phyloP scores from a whole-genome alignment of 2,329 filamentous ascomycete genomes.

The Microsporum canis region DNA sequence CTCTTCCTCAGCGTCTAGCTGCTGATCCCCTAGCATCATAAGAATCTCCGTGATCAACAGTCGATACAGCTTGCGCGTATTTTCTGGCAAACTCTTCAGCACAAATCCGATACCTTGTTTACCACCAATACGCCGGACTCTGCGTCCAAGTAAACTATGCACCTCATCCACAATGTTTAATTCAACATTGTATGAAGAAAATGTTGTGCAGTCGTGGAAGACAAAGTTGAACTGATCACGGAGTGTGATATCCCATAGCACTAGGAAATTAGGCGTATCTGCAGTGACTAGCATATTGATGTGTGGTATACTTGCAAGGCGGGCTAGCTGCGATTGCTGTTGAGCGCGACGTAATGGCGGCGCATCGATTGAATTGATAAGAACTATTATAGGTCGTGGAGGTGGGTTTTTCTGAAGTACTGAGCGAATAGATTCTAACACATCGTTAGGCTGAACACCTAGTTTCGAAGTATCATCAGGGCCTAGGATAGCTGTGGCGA shows the following conservation, averaged over 20 bases:
- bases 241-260: conserved; percentile 83
- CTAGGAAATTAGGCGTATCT: conserved; percentile 74
- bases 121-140: conserved; percentile 67
- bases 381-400: conserved; percentile 46
- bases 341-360: conserved; percentile 58
- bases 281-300: conserved; percentile 68
- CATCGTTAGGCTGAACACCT: conserved; percentile 54
- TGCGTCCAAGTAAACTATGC: conserved; percentile 72
- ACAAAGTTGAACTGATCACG: conserved; percentile 72
- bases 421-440: conserved; percentile 55
- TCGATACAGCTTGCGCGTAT: conserved; percentile 76
- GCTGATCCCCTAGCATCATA: conserved; percentile 48
- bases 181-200: conserved; percentile 60
- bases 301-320: conserved; percentile 60
- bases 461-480: conserved; percentile 38
- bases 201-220: conserved; percentile 92
- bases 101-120: conserved; percentile 89
- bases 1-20: conserved; percentile 42
- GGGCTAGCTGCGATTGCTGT: conserved; percentile 61
- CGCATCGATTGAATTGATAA: conserved; percentile 83
- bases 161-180: conserved; percentile 82
- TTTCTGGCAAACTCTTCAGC: conserved; percentile 78
- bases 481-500: conserved; percentile 51
- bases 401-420: conserved; percentile 44
- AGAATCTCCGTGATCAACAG: conserved; percentile 78